A percentile compares a stretch with the other conserved stretches of the same genome.
Conservation (phyloP, 2,329 filamentous ascomycete genomes). For the Penicillium sp. region DNA sequence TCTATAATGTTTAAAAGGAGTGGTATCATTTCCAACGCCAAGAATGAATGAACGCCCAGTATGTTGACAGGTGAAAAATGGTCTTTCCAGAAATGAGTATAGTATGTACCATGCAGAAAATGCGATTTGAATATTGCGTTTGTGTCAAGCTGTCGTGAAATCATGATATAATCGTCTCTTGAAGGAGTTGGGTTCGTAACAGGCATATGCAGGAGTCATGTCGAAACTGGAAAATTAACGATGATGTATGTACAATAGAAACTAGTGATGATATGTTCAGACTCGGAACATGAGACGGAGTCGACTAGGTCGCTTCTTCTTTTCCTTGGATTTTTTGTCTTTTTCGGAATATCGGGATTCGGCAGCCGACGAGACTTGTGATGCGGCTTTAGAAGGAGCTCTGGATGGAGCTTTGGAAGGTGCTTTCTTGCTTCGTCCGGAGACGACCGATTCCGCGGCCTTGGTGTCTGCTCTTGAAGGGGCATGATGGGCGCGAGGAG, state of each 20-base stretch:
- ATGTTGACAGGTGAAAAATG: neutral
- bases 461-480: slow-evolving; percentile 25
- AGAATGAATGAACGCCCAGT: slow-evolving; percentile 9
- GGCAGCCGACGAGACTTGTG: slow-evolving; percentile 27
- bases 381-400: slow-evolving; percentile 28
- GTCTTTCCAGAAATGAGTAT: slow-evolving; percentile 1
- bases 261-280: slow-evolving; percentile 18
- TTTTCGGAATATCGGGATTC: slow-evolving; percentile 31
- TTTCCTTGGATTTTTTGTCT: slow-evolving; percentile 37
- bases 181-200: neutral
- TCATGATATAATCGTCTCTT: neutral
- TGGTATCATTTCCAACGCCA: slow-evolving; percentile 21
- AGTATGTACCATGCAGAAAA: neutral
- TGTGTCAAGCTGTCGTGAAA: neutral
- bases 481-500: slow-evolving; percentile 26
- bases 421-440: slow-evolving; percentile 24
- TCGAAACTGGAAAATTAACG: slow-evolving; percentile 4
- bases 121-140: neutral
- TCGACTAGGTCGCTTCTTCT: slow-evolving; percentile 47
- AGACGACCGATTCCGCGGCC: slow-evolving; percentile 23
- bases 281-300: slow-evolving; percentile 43
- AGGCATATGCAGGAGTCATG: slow-evolving; percentile 2
- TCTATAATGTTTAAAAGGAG: slow-evolving; percentile 12
- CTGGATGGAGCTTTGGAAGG: slow-evolving; percentile 28
- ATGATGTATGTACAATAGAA: neutral